These are phyloP conservation scores for Lichtheimia ramosa DNA, from an alignment of 371 early-diverging fungal species.

Conservation along the genomic window DNA sequence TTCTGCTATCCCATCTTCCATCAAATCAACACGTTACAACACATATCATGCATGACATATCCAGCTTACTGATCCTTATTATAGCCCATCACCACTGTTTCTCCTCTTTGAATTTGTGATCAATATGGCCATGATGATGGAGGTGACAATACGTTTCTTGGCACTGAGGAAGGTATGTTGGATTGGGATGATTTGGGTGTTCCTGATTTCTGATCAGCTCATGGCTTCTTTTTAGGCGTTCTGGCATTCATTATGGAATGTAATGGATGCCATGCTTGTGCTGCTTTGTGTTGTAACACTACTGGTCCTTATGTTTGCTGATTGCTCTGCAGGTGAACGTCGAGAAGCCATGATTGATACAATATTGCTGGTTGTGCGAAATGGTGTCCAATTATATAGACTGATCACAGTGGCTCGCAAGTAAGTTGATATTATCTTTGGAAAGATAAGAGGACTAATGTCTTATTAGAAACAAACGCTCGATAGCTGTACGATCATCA, in stretches of 20 bases:
- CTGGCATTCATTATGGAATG: background rate
- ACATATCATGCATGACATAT: background rate
- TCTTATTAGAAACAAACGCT: background rate
- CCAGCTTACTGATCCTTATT: background rate
- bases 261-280: background rate
- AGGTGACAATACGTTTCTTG: background rate
- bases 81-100: background rate
- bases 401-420: background rate
- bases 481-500: background rate
- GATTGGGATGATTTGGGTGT: too few species aligned
- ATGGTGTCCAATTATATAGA: background rate
- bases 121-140: background rate
- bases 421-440: background rate
- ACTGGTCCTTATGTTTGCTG: background rate
- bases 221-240: background rate
- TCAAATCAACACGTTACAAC: background rate
- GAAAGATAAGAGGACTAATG: background rate
- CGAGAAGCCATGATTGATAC: constrained; percentile 1
- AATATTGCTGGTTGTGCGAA: background rate
- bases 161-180: background rate
- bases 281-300: background rate
- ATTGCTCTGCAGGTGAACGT: background rate
- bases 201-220: background rate
- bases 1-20: background rate
- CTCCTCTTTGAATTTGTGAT: background rate